Conservation (phyloP, 768 basidiomycete species). For the Lactarius quietus region DNA sequence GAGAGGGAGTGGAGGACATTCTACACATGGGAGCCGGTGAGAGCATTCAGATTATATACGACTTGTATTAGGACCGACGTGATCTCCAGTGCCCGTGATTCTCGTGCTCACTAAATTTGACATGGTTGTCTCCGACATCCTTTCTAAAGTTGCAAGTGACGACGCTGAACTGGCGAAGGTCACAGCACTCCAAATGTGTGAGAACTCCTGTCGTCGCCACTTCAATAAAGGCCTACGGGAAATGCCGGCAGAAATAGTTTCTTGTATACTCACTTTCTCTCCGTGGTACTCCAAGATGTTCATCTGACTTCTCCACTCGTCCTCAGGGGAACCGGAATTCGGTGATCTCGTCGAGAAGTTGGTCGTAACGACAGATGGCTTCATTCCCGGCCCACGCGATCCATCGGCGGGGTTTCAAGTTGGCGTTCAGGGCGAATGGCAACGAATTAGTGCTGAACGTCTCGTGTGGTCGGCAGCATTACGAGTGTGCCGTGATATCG, state of each 20-base stretch:
- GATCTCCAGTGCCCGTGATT: constrained; percentile 1
- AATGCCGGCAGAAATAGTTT: constrained; percentile 8
- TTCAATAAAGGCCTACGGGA: background rate
- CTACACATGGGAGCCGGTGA: constrained; percentile 7
- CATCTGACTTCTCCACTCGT: background rate
- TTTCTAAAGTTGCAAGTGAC: background rate
- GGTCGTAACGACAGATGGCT: background rate
- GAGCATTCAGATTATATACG: background rate
- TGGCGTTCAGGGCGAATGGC: background rate
- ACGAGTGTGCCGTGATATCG: background rate
- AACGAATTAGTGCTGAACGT: background rate
- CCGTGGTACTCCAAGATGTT: no score
- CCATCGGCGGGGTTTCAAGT: background rate
- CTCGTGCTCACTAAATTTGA: constrained; percentile 13
- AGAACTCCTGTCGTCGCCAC: background rate
- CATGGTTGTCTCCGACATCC: background rate
- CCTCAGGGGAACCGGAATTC: background rate
- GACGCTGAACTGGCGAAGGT: background rate
- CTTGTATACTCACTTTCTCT: constrained; percentile 5
- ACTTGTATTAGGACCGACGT: background rate
- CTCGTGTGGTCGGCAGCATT: constrained; percentile 8
- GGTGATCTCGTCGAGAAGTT: background rate
- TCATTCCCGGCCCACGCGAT: background rate
- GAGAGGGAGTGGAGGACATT: constrained; percentile 1
- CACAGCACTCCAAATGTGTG: background rate